Evolutionary conservation across 1,284 basidiomycete species (phyloP).

Genomic region (Cutaneotrichosporon cavernicola): DNA sequence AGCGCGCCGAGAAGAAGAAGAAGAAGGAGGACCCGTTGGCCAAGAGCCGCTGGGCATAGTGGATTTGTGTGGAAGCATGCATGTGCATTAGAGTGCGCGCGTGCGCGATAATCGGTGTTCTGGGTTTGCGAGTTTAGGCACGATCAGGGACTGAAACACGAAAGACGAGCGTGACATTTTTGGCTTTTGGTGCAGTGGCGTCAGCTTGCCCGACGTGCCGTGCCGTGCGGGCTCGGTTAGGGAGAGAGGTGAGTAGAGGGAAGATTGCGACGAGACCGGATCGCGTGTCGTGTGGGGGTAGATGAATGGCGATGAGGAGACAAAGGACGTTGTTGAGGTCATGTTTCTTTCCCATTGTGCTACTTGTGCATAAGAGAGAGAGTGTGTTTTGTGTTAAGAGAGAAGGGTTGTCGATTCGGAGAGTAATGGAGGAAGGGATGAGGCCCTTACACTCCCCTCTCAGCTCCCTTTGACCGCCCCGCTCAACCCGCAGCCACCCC

Average conservation of each 20-base stretch:
- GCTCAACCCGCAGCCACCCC: not conserved
- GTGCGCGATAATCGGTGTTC: not conserved
- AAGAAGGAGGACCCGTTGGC: constrained; percentile 25
- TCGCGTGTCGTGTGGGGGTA: not conserved
- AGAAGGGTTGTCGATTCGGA: no score
- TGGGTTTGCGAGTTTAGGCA: not conserved
- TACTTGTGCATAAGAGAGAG: not conserved
- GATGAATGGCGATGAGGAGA: not conserved
- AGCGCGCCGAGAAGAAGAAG: constrained; percentile 10
- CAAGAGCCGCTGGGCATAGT: constrained; percentile 24
- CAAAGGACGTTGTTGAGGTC: not conserved
- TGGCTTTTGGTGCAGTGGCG: not conserved
- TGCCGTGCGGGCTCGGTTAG: not conserved
- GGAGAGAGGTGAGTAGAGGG: not conserved
- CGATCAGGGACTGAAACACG: not conserved
- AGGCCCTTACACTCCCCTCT: no score
- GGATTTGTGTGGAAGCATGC: not conserved
- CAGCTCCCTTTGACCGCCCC: no score
- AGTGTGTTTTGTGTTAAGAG: no score
- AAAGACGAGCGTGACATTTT: not conserved
- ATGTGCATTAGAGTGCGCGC: not conserved
- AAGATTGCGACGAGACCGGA: not conserved
- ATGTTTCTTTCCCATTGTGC: no score
- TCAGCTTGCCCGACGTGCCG: not conserved
- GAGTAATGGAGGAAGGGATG: no score